phyloP scores from a whole-genome alignment of 2,329 filamentous ascomycete species.

The Iodosphaeria phyllophila region DNA sequence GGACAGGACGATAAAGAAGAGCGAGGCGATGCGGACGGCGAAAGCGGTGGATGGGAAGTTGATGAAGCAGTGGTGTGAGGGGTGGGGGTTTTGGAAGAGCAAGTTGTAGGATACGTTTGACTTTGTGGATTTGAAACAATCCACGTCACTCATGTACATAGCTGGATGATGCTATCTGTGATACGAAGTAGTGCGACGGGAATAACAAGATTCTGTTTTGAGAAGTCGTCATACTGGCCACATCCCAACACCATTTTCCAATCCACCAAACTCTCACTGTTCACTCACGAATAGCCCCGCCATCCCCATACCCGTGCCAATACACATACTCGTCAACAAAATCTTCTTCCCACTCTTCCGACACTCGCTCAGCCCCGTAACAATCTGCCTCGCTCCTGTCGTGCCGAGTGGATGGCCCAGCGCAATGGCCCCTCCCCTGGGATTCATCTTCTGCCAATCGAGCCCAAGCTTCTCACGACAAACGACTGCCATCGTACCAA shows the following conservation, averaged over 20 bases:
- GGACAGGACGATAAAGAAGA: constrained; percentile 18
- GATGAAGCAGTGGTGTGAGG: constrained; percentile 27
- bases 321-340: constrained; percentile 80
- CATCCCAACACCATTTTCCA: too few relatives aligned
- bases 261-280: too few relatives aligned
- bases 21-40: constrained; percentile 21
- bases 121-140: too few relatives aligned
- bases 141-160: too few relatives aligned
- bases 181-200: too few relatives aligned
- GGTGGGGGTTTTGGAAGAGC: constrained; percentile 21
- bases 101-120: not conserved
- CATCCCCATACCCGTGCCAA: constrained; percentile 52
- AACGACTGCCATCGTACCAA: constrained; percentile 95
- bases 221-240: too few relatives aligned
- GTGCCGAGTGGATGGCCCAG: constrained; percentile 68
- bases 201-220: too few relatives aligned
- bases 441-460: constrained; percentile 62
- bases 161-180: too few relatives aligned
- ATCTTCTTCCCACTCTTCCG: constrained; percentile 78
- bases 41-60: constrained; percentile 21
- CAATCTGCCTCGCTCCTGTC: constrained; percentile 65
- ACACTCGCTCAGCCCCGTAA: constrained; percentile 75
- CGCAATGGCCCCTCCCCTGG: constrained; percentile 65
- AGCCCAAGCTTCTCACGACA: constrained; percentile 57
- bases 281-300: constrained; percentile 48